Base-by-base conservation (phyloP, 208 protist species). In the Strigomonas galati region DNA sequence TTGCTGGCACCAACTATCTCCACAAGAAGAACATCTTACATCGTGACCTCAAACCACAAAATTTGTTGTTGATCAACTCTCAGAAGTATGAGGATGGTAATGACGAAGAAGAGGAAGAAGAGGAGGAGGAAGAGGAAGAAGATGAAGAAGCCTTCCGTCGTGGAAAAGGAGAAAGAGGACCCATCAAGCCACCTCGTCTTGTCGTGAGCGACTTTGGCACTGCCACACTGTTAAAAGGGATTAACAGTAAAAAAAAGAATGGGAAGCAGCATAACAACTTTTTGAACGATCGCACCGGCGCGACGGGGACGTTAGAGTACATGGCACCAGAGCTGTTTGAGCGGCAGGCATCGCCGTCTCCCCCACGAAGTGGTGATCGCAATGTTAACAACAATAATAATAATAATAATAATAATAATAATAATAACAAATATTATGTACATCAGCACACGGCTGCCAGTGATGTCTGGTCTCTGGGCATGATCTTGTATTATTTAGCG, bases 141-240 rank as follows among this genome's bases (percentile, higher is more conserved):
- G 48, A 53, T 4, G 5, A 21, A 17, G 5, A 7, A 4, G 9
- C 7, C n/a, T 53, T 26, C 48, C 5, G 48, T 7, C 10, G 17
- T n/a, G 43, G 17, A 48, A 48, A 48, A n/a, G 14, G 17, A 48
- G 17, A 48, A 48, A 48, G 17, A 17, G 23, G 17, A 17, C 48
- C n/a, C 5, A 4, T 27, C n/a, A 53, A 72, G 40, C 80, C 81
- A 17, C 90, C 90, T 35, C 78, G 90, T 6, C 83, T 96, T 30
- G 78, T 96, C 32, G 87, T 96, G 17, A 90, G 84, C 66, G 90
- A 96, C 67, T 96, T 96, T 69, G 90, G 90, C 51, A 93, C 90
- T 9, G 85, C 87, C 17, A 79, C 84, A 24, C 60, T 93, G 26
- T 79, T 92, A 27, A 64, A 59, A 48, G 85, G 92, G 35, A 52